Evolutionary conservation across 768 basidiomycete species (phyloP).

Genomic region (Collybia mongolica): DNA sequence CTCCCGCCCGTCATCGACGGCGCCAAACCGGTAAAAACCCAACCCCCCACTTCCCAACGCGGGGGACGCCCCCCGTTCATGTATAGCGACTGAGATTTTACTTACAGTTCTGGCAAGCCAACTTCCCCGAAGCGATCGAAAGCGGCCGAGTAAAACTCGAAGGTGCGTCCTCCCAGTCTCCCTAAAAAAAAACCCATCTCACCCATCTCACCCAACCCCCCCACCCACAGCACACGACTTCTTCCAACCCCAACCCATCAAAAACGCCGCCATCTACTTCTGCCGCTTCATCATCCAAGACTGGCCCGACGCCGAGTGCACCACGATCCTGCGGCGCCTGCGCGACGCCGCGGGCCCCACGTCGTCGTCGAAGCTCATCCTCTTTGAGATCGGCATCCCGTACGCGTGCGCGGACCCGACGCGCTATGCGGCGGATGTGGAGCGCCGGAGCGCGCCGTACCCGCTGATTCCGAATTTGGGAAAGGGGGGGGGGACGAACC

Average conservation of each 20-base stretch:
- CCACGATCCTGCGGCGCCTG: constrained; percentile 22
- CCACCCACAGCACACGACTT: constrained; percentile 26
- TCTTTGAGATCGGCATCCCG: constrained; percentile 20
- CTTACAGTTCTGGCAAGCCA: constrained; percentile 24
- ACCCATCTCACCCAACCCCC: too few species aligned
- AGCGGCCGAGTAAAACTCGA: constrained; percentile 24
- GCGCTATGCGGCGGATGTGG: constrained; percentile 3
- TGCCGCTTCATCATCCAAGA: constrained; percentile 31
- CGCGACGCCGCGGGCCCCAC: constrained; percentile 18
- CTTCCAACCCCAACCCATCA: constrained; percentile 26
- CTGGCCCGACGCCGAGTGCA: constrained; percentile 20
- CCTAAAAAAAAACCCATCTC: background rate
- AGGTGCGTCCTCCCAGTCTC: constrained; percentile 16
- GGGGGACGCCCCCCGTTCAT: too few species aligned
- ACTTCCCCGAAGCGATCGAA: constrained; percentile 20
- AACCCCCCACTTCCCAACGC: background rate
- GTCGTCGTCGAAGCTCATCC: constrained; percentile 21
- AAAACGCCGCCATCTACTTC: constrained; percentile 24
- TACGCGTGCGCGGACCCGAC: constrained; percentile 14
- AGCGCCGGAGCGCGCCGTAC: constrained; percentile 13
- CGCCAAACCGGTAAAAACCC: constrained; percentile 19
- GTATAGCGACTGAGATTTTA: background rate
- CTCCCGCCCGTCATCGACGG: constrained; percentile 21
- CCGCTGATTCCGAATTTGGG: constrained; percentile 26
- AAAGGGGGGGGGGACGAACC: constrained; percentile 11